phyloP scores from a whole-genome alignment of 1,139 yeast genomes.

The Diutina scorzettiae region DNA sequence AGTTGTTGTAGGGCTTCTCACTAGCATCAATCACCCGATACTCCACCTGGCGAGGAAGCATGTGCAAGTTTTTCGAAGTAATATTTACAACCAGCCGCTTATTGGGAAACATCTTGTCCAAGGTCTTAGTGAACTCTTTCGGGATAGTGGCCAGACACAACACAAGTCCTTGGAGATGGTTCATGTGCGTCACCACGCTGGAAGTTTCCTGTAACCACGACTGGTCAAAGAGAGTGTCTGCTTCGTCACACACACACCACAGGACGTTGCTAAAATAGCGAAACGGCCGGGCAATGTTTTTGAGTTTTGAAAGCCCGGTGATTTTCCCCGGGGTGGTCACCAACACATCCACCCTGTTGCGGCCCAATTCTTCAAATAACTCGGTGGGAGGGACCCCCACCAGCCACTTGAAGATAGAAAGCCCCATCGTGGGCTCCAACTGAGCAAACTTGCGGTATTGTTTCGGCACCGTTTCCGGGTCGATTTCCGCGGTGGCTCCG shows the following conservation, averaged over 20 bases:
- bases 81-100: constrained; percentile 40
- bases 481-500: constrained; percentile 20
- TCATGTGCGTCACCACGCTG: constrained; percentile 38
- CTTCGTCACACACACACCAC: constrained; percentile 81
- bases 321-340: constrained; percentile 78
- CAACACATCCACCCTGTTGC: constrained; percentile 57
- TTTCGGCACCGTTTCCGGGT: constrained; percentile 7
- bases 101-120: constrained; percentile 52
- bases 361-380: constrained; percentile 34
- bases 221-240: constrained; percentile 82
- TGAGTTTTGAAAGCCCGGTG: constrained; percentile 31
- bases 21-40: constrained; percentile 67
- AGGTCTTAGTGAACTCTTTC: constrained; percentile 53
- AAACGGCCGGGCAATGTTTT: constrained; percentile 36
- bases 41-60: constrained; percentile 63
- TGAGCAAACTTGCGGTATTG: constrained; percentile 12
- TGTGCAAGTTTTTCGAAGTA: constrained; percentile 74
- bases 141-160: constrained; percentile 92
- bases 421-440: constrained; percentile 19
- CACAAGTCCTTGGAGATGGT: constrained; percentile 48
- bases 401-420: constrained; percentile 50
- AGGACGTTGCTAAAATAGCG: constrained; percentile 33
- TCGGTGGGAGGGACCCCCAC: constrained; percentile 36
- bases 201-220: constrained; percentile 68
- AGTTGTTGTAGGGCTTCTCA: constrained; percentile 68